These are phyloP conservation scores for Euryodendron excelsum DNA, from an alignment of 148 eudicot genomes.

Conservation along the genomic window DNA sequence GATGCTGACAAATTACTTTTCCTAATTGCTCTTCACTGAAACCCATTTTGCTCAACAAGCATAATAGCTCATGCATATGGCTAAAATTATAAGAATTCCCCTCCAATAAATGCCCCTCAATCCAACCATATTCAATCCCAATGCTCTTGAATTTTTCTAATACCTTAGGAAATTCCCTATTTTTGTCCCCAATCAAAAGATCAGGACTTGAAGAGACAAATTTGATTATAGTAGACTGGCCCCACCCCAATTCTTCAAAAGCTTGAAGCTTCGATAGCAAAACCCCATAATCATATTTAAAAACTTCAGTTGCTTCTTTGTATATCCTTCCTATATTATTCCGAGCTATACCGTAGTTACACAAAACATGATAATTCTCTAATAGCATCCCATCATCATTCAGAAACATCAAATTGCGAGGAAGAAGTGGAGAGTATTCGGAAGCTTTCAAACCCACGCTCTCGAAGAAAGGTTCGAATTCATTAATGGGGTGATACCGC, in stretches of 20 bases:
- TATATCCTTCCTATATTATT: conserved; percentile 57
- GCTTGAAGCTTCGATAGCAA: conserved; percentile 46
- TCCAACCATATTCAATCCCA: conserved; percentile 50
- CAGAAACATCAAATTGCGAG: conserved; percentile 52
- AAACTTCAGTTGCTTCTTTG: conserved; percentile 55
- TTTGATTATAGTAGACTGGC: conserved; percentile 35
- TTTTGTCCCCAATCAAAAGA: conserved; percentile 41
- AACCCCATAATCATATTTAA: conserved; percentile 43
- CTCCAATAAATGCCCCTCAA: conserved; percentile 41
- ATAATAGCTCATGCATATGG: conserved; percentile 43
- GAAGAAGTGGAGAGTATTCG: conserved; percentile 44
- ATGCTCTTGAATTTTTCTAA: conserved; percentile 32
- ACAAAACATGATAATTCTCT: conserved; percentile 56
- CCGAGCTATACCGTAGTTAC: conserved; percentile 55
- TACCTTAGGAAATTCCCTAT: conserved; percentile 30
- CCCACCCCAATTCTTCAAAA: conserved; percentile 50
- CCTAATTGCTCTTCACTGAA: conserved; percentile 37
- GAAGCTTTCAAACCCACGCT: conserved; percentile 67
- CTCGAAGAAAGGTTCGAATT: conserved; percentile 80
- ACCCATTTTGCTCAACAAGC: conserved; percentile 39
- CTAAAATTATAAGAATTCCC: conserved; percentile 51
- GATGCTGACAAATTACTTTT: conserved; percentile 32
- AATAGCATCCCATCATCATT: conserved; percentile 53
- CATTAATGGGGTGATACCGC: conserved; percentile 71
- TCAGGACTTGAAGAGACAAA: conserved; percentile 47